Percentiles rank a stretch among this genome's conserved stretches.
Conservation (phyloP, 164 flowering plant genomes). For the Annona squamosa region DNA sequence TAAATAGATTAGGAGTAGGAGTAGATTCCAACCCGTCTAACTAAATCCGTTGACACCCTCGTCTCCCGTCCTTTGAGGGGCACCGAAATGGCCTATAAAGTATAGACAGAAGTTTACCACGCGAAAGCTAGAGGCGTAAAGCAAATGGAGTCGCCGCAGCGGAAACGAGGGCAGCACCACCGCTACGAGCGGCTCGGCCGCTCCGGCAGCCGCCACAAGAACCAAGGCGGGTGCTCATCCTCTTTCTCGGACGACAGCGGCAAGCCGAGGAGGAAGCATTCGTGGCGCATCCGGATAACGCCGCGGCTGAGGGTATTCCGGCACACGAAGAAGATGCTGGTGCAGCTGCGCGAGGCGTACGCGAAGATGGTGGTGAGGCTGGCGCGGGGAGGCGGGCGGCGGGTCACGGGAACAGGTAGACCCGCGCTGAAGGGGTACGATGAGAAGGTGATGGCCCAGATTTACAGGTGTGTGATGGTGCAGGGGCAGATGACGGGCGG, state of each 20-base stretch:
- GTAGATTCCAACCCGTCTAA: too few relatives aligned
- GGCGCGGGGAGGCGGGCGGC: slow-evolving; percentile 30
- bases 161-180: not conserved
- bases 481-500: slow-evolving; percentile 25
- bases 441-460: slow-evolving; percentile 60
- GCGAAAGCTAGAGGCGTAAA: not conserved
- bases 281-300: slow-evolving; percentile 41
- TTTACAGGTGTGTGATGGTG: slow-evolving; percentile 50
- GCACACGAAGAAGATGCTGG: slow-evolving; percentile 44
- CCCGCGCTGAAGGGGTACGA: slow-evolving; percentile 59
- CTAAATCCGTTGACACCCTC: too few relatives aligned
- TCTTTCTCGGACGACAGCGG: too few relatives aligned
- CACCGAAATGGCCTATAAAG: too few relatives aligned
- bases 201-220: not conserved
- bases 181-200: not conserved
- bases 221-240: not conserved
- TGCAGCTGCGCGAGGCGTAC: slow-evolving; percentile 59
- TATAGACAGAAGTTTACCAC: not conserved
- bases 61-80: too few relatives aligned
- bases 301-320: slow-evolving; percentile 33
- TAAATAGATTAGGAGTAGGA: too few relatives aligned
- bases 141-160: not conserved
- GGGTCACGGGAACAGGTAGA: slow-evolving; percentile 19
- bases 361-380: slow-evolving; percentile 67
- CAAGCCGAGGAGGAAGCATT: slow-evolving; percentile 20